These are phyloP conservation scores for Colletotrichum cuscutae DNA, from an alignment of 2,329 filamentous ascomycete genomes.

Conservation along the genomic window DNA sequence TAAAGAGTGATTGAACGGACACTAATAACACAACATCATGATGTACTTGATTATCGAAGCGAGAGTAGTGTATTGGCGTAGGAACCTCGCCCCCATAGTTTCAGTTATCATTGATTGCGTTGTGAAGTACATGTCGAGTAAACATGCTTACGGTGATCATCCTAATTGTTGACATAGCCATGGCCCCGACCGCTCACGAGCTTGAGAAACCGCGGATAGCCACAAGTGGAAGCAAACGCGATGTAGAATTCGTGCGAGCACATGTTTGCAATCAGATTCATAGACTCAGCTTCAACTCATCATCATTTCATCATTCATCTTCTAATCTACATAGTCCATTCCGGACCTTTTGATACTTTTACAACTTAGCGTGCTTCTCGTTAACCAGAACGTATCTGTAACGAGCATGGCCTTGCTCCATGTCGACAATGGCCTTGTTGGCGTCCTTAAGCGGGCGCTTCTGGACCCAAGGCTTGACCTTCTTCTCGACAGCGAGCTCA, in stretches of 20 bases:
- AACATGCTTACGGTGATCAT: no score
- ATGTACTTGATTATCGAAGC: no score
- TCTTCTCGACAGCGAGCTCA: conserved; percentile 62
- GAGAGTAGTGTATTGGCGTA: no score
- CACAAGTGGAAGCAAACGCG: no score
- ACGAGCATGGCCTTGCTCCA: conserved; percentile 61
- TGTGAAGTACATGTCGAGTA: no score
- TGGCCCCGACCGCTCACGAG: no score
- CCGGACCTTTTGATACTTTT: not conserved
- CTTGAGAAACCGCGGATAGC: no score
- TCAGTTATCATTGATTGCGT: no score
- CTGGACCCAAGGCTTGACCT: conserved; percentile 64
- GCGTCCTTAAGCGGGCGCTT: conserved; percentile 61
- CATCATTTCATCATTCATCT: conserved; percentile 1
- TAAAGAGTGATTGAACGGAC: no score
- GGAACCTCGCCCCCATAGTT: rapidly evolving
- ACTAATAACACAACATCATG: no score
- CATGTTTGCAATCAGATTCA: not conserved
- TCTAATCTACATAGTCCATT: not conserved
- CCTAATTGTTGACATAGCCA: no score
- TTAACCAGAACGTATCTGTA: conserved; percentile 55
- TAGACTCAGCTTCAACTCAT: not conserved
- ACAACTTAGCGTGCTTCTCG: conserved; percentile 40
- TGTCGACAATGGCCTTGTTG: conserved; percentile 62
- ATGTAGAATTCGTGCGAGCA: no score